Percentiles rank a stretch among this genome's conserved stretches.
phyloP scores from a whole-genome alignment of 805 yeast species.

The Lipomyces kockii region DNA sequence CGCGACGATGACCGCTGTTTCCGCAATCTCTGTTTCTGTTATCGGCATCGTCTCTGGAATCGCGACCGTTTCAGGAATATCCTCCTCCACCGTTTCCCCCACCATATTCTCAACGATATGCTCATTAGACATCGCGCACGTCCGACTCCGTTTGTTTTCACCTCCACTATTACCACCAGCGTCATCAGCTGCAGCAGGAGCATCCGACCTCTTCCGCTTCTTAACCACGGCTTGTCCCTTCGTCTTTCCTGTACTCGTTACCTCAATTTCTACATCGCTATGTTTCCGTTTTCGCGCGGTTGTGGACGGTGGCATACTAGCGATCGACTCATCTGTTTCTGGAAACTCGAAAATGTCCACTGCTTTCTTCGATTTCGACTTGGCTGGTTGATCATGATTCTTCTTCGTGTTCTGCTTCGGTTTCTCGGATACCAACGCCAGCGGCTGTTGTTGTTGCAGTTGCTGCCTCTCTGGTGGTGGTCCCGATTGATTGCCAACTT shows the following conservation, averaged over 20 bases:
- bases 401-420: background rate
- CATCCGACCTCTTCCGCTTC: background rate
- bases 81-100: background rate
- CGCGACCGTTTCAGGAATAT: background rate
- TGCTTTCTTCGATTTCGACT: background rate
- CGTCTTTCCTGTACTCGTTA: background rate
- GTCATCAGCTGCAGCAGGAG: background rate
- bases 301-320: background rate
- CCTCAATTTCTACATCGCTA: background rate
- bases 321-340: background rate
- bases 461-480: background rate
- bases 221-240: conserved; percentile 1
- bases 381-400: background rate
- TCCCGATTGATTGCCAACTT: background rate
- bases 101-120: background rate
- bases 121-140: background rate
- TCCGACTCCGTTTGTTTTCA: background rate
- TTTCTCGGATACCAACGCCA: background rate
- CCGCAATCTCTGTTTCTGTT: background rate
- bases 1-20: background rate
- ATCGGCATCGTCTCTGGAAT: background rate
- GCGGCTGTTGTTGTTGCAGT: background rate
- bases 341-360: background rate
- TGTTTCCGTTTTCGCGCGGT: background rate
- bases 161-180: background rate